These are phyloP conservation scores for Psilocybe mexicana DNA, from an alignment of 1,284 basidiomycete genomes.

Conservation along the genomic window DNA sequence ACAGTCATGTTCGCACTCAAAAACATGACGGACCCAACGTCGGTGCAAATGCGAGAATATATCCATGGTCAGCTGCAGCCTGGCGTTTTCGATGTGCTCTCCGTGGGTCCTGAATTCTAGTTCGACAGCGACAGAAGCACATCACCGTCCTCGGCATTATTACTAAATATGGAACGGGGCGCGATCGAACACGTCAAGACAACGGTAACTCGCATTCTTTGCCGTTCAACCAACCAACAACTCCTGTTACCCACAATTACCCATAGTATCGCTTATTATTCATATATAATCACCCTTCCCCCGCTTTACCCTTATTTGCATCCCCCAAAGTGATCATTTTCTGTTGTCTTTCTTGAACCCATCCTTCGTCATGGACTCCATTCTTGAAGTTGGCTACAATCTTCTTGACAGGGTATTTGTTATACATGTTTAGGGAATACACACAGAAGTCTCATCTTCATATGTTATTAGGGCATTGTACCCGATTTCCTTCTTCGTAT, in stretches of 20 bases:
- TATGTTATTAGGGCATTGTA: conserved; percentile 46
- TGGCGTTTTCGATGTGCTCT: conserved; percentile 17
- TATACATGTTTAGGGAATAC: not conserved
- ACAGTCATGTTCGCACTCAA: conserved; percentile 46
- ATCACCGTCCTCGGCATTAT: not conserved
- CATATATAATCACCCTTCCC: conserved; percentile 4
- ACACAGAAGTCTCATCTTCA: not conserved
- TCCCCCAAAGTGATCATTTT: not conserved
- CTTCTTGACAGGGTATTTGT: conserved; percentile 34
- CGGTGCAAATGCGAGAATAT: conserved; percentile 44
- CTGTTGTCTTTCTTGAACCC: not conserved
- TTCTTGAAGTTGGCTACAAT: conserved; percentile 31
- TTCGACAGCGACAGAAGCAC: not conserved
- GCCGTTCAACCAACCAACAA: not conserved
- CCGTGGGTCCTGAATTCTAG: conserved; percentile 19
- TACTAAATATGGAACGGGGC: conserved; percentile 3
- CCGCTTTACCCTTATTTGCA: not conserved
- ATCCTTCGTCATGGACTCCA: conserved; percentile 16
- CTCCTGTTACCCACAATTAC: not conserved
- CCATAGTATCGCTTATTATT: conserved; percentile 16
- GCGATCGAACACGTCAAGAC: conserved; percentile 12
- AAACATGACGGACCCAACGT: conserved; percentile 45
- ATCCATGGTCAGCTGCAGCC: conserved; percentile 25
- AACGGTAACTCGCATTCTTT: conserved; percentile 7
- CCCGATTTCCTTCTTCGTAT: conserved; percentile 65